Conservation (phyloP, 2,329 filamentous ascomycete genomes). For the Neonectria sp. region DNA sequence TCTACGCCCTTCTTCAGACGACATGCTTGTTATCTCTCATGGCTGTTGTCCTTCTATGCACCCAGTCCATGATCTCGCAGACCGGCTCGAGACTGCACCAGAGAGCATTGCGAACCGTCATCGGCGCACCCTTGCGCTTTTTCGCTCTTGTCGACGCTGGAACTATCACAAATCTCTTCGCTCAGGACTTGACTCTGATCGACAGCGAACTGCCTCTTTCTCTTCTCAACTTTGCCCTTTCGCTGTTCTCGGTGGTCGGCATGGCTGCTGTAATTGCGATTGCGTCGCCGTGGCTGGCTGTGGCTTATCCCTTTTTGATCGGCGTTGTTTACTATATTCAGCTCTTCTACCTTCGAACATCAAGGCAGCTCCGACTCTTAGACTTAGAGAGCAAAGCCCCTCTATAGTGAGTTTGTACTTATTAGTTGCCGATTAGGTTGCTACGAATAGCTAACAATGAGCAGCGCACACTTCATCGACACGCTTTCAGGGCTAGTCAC, state of each 20-base stretch:
- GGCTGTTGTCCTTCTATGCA: constrained; percentile 16
- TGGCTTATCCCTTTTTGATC: constrained; percentile 64
- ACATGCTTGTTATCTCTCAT: constrained; percentile 8
- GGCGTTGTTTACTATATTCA: constrained; percentile 65
- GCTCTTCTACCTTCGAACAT: constrained; percentile 71
- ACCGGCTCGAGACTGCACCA: constrained; percentile 25
- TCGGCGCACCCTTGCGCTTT: constrained; percentile 49
- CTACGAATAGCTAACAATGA: constrained; percentile 1
- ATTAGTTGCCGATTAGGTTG: too few species aligned
- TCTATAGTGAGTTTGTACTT: constrained; percentile 56
- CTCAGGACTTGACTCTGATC: constrained; percentile 56
- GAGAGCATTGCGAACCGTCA: constrained; percentile 21
- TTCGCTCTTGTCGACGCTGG: constrained; percentile 52
- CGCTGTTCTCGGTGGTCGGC: background rate
- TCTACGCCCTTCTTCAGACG: constrained; percentile 26
- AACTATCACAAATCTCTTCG: constrained; percentile 53
- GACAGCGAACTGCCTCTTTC: constrained; percentile 53
- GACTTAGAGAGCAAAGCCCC: constrained; percentile 72
- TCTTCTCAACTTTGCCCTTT: constrained; percentile 39
- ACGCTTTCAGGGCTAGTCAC: constrained; percentile 68
- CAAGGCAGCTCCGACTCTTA: constrained; percentile 69
- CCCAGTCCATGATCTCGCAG: constrained; percentile 20
- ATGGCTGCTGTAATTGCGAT: constrained; percentile 50
- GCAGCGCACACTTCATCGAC: constrained; percentile 64
- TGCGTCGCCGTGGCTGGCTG: constrained; percentile 58